Percentiles rank a stretch among this genome's conserved stretches.
These are phyloP conservation scores for Fusarium camptoceras DNA, from an alignment of 2,329 filamentous ascomycete species.

Conservation along the genomic window DNA sequence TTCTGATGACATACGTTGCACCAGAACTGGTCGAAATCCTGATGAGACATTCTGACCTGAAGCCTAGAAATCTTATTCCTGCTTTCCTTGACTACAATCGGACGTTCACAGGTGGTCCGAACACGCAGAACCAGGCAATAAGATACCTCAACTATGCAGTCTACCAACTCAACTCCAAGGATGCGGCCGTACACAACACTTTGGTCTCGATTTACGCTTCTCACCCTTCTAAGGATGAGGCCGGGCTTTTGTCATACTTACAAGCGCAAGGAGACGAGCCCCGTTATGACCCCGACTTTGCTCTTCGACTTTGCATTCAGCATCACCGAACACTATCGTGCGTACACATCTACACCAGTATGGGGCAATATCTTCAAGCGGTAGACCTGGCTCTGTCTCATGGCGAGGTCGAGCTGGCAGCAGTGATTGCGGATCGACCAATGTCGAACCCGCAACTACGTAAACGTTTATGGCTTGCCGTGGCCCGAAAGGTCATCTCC, in stretches of 20 bases:
- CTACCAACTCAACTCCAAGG: constrained; percentile 81
- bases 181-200: constrained; percentile 95
- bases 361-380: constrained; percentile 93
- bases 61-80: constrained; percentile 89
- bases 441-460: constrained; percentile 82
- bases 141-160: constrained; percentile 95
- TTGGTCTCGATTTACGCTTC: constrained; percentile 96
- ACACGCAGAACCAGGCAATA: constrained; percentile 87
- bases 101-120: constrained; percentile 70
- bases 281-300: constrained; percentile 94
- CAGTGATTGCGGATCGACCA: constrained; percentile 87
- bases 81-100: constrained; percentile 95
- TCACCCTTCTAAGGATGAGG: constrained; percentile 84
- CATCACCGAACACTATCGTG: constrained; percentile 93
- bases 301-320: constrained; percentile 93
- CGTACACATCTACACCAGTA: constrained; percentile 96
- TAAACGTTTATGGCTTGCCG: constrained; percentile 95
- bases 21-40: constrained; percentile 92
- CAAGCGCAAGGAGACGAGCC: constrained; percentile 90
- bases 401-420: constrained; percentile 88
- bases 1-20: constrained; percentile 91
- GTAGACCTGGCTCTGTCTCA: constrained; percentile 93
- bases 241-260: constrained; percentile 86
- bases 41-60: constrained; percentile 88
- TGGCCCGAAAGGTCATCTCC: constrained; percentile 93